These are phyloP conservation scores for Silene latifolia DNA, from an alignment of 148 eudicot genomes.

Conservation along the genomic window DNA sequence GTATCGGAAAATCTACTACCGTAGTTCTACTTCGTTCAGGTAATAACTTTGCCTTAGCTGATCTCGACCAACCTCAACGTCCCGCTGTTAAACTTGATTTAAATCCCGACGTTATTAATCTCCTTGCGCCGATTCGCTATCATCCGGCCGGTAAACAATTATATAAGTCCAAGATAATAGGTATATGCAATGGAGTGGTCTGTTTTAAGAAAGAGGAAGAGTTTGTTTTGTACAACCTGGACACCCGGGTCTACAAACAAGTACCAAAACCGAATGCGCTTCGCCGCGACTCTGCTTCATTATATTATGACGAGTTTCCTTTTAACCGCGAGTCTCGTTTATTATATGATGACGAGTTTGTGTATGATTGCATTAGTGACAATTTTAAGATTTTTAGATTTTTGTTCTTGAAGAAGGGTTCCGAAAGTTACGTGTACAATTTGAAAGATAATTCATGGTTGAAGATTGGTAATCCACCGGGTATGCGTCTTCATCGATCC, in stretches of 20 bases:
- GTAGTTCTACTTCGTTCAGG: not conserved
- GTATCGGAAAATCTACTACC: not conserved
- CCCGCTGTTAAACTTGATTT: not conserved
- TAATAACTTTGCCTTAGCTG: not conserved
- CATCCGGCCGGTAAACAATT: too few species aligned
- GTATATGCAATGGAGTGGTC: not conserved
- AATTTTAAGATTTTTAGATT: not conserved
- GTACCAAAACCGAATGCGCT: not conserved
- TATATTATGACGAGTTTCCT: too few species aligned
- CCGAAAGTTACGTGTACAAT: not conserved
- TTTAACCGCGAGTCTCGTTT: too few species aligned
- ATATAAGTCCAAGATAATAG: not conserved
- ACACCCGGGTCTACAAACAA: not conserved
- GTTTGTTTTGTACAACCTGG: not conserved
- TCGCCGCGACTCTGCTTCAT: too few species aligned
- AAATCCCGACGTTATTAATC: not conserved
- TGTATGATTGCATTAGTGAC: not conserved
- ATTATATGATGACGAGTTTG: too few species aligned
- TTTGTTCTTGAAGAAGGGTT: not conserved
- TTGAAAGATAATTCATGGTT: not conserved
- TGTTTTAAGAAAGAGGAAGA: not conserved
- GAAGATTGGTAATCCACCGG: not conserved
- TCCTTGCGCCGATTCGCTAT: too few species aligned
- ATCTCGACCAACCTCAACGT: constrained; percentile 5
- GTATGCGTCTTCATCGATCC: not conserved